Percentiles rank a stretch among this genome's conserved stretches.
These are phyloP conservation scores for Suillus occidentalis DNA, from an alignment of 768 basidiomycete species.

Conservation along the genomic window DNA sequence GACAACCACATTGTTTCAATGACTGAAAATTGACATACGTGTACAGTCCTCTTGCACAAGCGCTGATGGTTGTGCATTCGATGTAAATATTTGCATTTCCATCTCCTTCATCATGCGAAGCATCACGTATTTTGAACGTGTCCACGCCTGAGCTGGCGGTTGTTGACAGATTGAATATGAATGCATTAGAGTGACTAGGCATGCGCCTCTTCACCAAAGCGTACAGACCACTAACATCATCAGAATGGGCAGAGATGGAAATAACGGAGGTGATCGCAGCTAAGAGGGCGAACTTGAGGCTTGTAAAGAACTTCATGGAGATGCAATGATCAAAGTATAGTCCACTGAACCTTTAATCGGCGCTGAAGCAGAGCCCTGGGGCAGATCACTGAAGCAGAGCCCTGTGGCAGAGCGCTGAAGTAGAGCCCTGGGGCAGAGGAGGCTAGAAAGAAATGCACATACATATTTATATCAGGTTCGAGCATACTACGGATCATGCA, in stretches of 20 bases:
- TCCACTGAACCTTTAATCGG: not conserved
- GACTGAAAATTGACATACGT: conserved; percentile 27
- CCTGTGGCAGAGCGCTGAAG: not conserved
- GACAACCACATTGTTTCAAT: not conserved
- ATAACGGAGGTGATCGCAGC: not conserved
- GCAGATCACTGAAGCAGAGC: not conserved
- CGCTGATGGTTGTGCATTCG: conserved; percentile 36
- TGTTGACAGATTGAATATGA: conserved; percentile 30
- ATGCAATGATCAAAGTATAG: not conserved
- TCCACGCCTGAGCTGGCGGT: conserved; percentile 24
- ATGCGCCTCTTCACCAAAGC: conserved; percentile 36
- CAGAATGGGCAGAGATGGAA: not conserved
- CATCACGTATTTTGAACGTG: conserved; percentile 35
- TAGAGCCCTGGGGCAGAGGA: not conserved
- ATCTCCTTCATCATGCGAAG: conserved; percentile 5
- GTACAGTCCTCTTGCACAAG: conserved; percentile 39
- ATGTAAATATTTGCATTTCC: conserved; percentile 25
- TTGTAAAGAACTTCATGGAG: conserved; percentile 7
- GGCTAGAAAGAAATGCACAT: not conserved
- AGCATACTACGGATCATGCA: not conserved
- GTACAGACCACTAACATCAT: conserved; percentile 32
- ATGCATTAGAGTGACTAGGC: conserved; percentile 32
- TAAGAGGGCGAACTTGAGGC: not conserved
- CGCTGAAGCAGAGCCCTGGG: not conserved
- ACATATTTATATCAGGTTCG: not conserved